These are phyloP conservation scores for Phytophthora sp. DNA, from an alignment of 352 stramenopile species.

Conservation along the genomic window DNA sequence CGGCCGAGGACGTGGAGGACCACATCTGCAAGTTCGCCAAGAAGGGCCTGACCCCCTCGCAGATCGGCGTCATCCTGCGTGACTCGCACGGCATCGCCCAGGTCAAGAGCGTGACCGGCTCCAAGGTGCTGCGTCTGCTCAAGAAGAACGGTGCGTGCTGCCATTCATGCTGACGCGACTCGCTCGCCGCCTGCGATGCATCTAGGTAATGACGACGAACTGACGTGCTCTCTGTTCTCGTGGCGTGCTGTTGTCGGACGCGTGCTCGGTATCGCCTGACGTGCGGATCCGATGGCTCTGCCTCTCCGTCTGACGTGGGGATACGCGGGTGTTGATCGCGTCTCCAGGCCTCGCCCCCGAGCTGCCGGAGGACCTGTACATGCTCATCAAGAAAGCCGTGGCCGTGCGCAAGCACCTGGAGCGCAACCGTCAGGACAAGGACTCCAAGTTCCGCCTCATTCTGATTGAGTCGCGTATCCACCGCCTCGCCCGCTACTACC, in stretches of 20 bases:
- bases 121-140: conserved; percentile 99
- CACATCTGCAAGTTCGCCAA: conserved; percentile 99
- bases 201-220: no score
- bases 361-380: conserved; percentile 99
- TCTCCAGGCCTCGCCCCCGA: conserved; percentile 95
- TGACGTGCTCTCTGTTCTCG: conserved; percentile 15
- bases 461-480: conserved; percentile 99
- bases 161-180: neutral
- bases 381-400: conserved; percentile 99
- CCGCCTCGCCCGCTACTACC: conserved; percentile 98
- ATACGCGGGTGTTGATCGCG: conserved; percentile 62
- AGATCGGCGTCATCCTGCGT: conserved; percentile 99
- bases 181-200: neutral
- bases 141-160: conserved; percentile 98
- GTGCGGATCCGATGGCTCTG: conserved; percentile 64
- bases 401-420: conserved; percentile 99
- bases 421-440: conserved; percentile 99
- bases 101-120: conserved; percentile 98
- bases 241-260: conserved; percentile 25
- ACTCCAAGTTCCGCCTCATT: conserved; percentile 99
- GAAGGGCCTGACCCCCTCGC: conserved; percentile 96
- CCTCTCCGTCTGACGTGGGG: conserved; percentile 84
- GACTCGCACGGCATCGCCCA: conserved; percentile 99
- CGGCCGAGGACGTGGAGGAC: conserved; percentile 96
- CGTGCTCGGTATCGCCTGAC: conserved; percentile 87